These are phyloP conservation scores for Exophiala phaeomuriformis DNA, from an alignment of 2,329 filamentous ascomycete genomes.

Conservation along the genomic window DNA sequence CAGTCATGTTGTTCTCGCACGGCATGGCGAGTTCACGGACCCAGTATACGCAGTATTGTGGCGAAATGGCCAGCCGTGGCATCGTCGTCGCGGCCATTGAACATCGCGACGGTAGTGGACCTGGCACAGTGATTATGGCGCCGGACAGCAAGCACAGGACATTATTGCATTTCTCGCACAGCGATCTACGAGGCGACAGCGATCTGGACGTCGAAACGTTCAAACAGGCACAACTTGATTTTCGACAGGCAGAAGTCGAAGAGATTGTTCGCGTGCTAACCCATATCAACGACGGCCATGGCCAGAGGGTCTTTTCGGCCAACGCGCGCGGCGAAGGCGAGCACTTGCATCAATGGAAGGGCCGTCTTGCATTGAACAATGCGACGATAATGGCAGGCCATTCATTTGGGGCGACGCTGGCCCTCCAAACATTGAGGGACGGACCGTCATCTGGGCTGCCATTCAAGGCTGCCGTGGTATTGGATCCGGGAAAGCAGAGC, in stretches of 20 bases:
- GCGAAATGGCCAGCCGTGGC: conserved; percentile 24
- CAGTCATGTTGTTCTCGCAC: conserved; percentile 26
- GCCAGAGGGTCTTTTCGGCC: conserved; percentile 11
- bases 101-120: conserved; percentile 26
- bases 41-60: conserved; percentile 26
- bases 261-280: conserved; percentile 22
- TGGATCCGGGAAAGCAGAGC: conserved; percentile 60
- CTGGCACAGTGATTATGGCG: conserved; percentile 23
- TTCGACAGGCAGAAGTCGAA: conserved; percentile 27
- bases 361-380: conserved; percentile 48
- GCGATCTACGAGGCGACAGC: conserved; percentile 14
- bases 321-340: conserved; percentile 46
- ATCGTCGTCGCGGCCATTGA: conserved; percentile 26
- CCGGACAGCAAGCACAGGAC: conserved; percentile 1
- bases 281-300: conserved; percentile 20
- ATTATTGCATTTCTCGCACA: conserved; percentile 17
- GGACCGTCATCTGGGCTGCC: conserved; percentile 40
- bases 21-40: conserved; percentile 26
- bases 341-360: conserved; percentile 45
- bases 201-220: conserved; percentile 18
- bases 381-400: conserved; percentile 53
- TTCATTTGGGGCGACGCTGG: conserved; percentile 59
- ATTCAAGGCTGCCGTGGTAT: conserved; percentile 52
- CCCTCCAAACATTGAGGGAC: conserved; percentile 35
- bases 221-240: conserved; percentile 26